Evolutionary conservation across 768 basidiomycete genomes (phyloP), one percentile per base, ranked within the genome.

Genomic region (Trametes maxima): DNA sequence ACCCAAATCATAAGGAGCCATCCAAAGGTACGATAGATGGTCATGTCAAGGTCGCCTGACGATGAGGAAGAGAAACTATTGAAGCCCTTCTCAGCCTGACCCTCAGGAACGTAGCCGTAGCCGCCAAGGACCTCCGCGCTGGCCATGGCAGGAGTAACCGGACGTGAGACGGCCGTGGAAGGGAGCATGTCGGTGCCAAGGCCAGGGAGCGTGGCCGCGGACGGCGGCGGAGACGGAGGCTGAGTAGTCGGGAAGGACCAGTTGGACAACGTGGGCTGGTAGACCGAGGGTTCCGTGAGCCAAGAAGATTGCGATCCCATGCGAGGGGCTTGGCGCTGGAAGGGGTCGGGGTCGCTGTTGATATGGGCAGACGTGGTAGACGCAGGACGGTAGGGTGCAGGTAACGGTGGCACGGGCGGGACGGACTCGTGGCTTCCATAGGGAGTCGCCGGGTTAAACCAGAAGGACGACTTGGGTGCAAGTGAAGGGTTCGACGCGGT

Each of bases 1-100:
- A 87, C 69, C 85, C 87, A 89, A 63, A 90, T 85, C 40, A 79
- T 78, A 61, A 85, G 70, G 63, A 88, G 77, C 89, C 90, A 92
- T 69, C 81, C 81, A 60, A 84, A 55, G 19, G 83, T 79, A 56
- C 82, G 83, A 62, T 73, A 75, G 22, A 82, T 65, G 12, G 88
- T 85, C 55, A 89, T 77, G 58, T 88, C 81, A 52, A 88, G 70
- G 36, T 81, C 79, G 21, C 77, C 77, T n/a, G 75, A 69, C n/a
- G 77, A 69, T 12, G 77, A 68, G 6, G 67, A 54, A n/a, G 84
- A 78, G 42, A 83, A 68, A 33, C 81, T 76, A 8, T 75, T 69
- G 19, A 84, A 73, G 13, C 82, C 82, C 66, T 81, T 86, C 75
- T 87, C 88, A 7, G 79, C 79, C 57, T 82, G 80, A 17, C 66